Evolutionary conservation across 106 monocot genomes (phyloP).

Genomic region (Hemerocallis citrina): DNA sequence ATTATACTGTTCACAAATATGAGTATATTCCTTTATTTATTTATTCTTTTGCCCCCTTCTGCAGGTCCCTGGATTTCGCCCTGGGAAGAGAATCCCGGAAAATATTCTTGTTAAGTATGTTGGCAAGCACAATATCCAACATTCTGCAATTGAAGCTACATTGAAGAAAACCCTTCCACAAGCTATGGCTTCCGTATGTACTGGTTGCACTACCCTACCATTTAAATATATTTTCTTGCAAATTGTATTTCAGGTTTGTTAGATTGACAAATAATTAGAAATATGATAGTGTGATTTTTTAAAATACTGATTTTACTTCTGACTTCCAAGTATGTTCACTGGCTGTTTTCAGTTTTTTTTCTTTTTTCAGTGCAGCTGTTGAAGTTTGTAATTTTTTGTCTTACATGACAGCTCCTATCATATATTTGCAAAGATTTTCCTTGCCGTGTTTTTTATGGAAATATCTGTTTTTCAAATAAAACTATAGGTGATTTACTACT

Average conservation of each 20-base stretch:
- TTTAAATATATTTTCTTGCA: neutral
- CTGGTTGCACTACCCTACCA: neutral
- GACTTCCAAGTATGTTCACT: neutral
- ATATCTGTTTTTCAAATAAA: too few species aligned
- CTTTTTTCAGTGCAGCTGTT: neutral
- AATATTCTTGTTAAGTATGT: conserved; percentile 73
- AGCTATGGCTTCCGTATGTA: conserved; percentile 69
- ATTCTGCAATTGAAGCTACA: conserved; percentile 78
- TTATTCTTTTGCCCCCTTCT: too few species aligned
- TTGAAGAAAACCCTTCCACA: conserved; percentile 83
- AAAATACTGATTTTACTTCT: too few species aligned
- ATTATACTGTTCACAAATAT: too few species aligned
- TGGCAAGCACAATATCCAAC: conserved; percentile 55
- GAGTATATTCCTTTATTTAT: too few species aligned
- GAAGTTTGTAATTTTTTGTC: neutral
- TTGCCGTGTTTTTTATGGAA: neutral
- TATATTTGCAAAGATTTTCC: neutral
- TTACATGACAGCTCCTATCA: neutral
- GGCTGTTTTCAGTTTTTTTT: neutral
- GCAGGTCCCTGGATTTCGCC: conserved; percentile 96
- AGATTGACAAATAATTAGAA: neutral
- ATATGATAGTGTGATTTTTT: neutral
- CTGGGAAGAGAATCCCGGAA: conserved; percentile 90
- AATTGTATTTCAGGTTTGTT: neutral
- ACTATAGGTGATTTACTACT: too few species aligned